A percentile compares a stretch with the other conserved stretches of the same genome.
These are phyloP conservation scores for Mycocalia duriaeana DNA, from an alignment of 1,284 basidiomycete genomes.

Conservation along the genomic window DNA sequence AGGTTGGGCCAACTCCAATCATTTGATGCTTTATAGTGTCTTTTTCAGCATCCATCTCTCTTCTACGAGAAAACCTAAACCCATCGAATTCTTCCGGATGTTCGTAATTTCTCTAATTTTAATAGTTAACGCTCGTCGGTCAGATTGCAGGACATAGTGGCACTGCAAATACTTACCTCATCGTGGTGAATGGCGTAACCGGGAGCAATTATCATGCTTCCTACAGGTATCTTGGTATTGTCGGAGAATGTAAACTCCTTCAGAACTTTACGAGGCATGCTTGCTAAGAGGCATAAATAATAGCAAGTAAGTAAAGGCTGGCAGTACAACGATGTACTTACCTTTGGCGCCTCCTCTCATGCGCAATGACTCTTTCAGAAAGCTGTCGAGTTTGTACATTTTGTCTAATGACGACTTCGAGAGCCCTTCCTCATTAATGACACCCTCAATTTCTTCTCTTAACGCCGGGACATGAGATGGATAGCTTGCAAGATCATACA, in stretches of 20 bases:
- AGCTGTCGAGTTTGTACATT: slow-evolving; percentile 44
- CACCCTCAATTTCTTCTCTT: slow-evolving; percentile 38
- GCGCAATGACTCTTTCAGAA: slow-evolving; percentile 42
- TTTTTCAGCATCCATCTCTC: slow-evolving; percentile 21
- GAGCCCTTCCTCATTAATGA: slow-evolving; percentile 37
- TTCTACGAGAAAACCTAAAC: slow-evolving; percentile 31
- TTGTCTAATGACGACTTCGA: slow-evolving; percentile 36
- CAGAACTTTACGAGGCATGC: slow-evolving; percentile 21
- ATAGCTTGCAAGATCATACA: slow-evolving; percentile 37
- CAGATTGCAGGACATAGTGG: too few relatives aligned
- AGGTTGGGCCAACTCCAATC: slow-evolving; percentile 30
- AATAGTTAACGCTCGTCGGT: too few relatives aligned
- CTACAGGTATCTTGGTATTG: slow-evolving; percentile 25
- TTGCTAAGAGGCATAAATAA: slow-evolving; percentile 13
- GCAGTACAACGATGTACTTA: slow-evolving; percentile 10
- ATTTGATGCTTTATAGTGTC: slow-evolving; percentile 26
- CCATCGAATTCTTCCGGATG: slow-evolving; percentile 30
- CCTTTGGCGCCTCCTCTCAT: too few relatives aligned
- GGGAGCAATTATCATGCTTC: slow-evolving; percentile 20
- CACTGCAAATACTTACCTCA: slow-evolving; percentile 2
- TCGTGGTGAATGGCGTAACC: slow-evolving; percentile 21
- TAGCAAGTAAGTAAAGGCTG: not conserved
- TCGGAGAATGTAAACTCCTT: slow-evolving; percentile 31
- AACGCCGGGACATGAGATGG: slow-evolving; percentile 37
- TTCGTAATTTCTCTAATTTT: too few relatives aligned